These are phyloP conservation scores for Ulvella scutata DNA, from an alignment of 139 green algal species.

Conservation along the genomic window DNA sequence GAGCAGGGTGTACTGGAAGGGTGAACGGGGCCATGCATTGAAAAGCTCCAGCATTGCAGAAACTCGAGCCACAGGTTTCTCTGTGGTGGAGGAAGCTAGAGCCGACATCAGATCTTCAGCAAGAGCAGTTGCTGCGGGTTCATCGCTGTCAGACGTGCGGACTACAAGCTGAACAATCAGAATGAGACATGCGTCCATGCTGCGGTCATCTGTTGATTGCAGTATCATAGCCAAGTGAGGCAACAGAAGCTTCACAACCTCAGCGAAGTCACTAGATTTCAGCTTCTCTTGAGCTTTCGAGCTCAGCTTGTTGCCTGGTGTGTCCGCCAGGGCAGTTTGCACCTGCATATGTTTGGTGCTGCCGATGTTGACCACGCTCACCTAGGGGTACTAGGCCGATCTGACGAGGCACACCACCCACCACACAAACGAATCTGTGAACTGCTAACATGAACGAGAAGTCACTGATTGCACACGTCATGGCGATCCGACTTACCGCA, in stretches of 20 bases:
- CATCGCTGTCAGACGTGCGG: neutral
- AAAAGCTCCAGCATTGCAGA: neutral
- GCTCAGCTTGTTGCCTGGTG: neutral
- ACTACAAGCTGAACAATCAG: neutral
- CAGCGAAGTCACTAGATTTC: neutral
- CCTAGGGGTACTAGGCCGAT: too few relatives aligned
- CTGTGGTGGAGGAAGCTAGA: neutral
- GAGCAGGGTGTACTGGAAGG: neutral
- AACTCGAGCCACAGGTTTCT: neutral
- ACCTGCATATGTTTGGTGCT: neutral
- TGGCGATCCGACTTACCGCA: neutral
- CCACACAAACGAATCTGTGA: too few relatives aligned
- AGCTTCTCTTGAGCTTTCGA: neutral
- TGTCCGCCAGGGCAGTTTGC: neutral
- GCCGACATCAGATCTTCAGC: neutral
- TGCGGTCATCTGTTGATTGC: neutral
- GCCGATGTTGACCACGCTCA: too few relatives aligned
- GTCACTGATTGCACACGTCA: neutral
- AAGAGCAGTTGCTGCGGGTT: neutral
- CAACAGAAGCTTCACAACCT: neutral
- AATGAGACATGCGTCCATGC: neutral
- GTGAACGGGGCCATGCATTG: neutral
- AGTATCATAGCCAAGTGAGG: neutral
- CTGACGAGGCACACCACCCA: too few relatives aligned
- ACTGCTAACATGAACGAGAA: neutral